phyloP scores from a whole-genome alignment of 345 rosid genomes.

The Aegle marmelos region DNA sequence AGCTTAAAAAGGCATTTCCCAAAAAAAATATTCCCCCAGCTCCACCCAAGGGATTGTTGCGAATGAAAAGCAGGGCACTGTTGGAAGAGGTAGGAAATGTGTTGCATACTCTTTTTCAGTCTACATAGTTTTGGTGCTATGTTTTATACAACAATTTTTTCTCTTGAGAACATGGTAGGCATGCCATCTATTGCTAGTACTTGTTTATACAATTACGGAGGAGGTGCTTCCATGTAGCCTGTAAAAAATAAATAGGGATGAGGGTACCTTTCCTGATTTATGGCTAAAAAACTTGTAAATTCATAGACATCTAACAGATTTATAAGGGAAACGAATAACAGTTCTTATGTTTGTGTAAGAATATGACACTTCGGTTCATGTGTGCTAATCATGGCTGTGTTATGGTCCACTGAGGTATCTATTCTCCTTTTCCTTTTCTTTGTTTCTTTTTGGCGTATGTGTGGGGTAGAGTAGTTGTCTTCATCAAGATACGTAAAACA shows the following conservation, averaged over 20 bases:
- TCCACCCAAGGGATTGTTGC: slow-evolving; percentile 94
- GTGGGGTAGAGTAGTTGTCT: neutral
- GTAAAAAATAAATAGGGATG: neutral
- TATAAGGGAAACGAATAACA: neutral
- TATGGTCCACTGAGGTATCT: neutral
- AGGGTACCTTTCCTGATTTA: neutral
- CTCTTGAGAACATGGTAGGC: neutral
- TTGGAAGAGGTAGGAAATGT: slow-evolving; percentile 84
- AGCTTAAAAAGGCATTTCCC: slow-evolving; percentile 82
- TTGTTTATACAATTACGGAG: neutral
- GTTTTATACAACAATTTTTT: neutral
- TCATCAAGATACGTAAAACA: neutral
- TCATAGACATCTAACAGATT: neutral
- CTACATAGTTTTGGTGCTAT: neutral
- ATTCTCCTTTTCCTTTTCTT: neutral
- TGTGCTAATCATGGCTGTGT: neutral
- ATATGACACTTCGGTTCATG: neutral
- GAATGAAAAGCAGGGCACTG: slow-evolving; percentile 79
- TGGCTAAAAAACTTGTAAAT: neutral
- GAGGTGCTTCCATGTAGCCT: neutral
- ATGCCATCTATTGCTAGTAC: neutral
- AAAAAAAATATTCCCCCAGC: slow-evolving; percentile 76
- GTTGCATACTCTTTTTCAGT: slow-evolving; percentile 2
- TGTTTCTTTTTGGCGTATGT: neutral
- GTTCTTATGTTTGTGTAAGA: neutral